These are phyloP conservation scores for Penicillium bialowiezense DNA, from an alignment of 495 filamentous ascomycete genomes.

Conservation along the genomic window DNA sequence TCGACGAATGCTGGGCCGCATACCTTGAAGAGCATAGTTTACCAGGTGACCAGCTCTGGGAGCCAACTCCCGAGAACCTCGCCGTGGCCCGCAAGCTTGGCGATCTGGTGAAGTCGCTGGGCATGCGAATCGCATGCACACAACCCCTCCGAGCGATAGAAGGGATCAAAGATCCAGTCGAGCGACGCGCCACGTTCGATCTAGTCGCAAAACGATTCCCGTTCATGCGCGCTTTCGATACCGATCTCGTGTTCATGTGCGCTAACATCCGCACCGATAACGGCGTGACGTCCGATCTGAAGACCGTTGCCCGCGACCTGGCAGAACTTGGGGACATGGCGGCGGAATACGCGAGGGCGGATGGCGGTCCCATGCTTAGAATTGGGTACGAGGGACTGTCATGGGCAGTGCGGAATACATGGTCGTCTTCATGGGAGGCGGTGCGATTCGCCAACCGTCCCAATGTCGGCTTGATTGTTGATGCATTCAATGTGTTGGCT, in stretches of 20 bases:
- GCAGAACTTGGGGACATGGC: conserved; percentile 33
- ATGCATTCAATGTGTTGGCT: conserved; percentile 67
- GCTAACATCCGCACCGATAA: conserved; percentile 29
- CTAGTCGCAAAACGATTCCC: conserved; percentile 34
- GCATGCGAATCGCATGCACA: conserved; percentile 32
- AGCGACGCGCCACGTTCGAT: conserved; percentile 19
- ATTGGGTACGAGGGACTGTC: conserved; percentile 45
- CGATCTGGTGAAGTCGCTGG: conserved; percentile 24
- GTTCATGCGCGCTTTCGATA: conserved; percentile 37
- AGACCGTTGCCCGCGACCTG: conserved; percentile 27
- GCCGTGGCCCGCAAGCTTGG: conserved; percentile 26
- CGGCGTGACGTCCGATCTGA: conserved; percentile 29
- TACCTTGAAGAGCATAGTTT: conserved; percentile 29
- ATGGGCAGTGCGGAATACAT: conserved; percentile 62
- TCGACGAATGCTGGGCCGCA: conserved; percentile 38
- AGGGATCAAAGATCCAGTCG: conserved; percentile 23
- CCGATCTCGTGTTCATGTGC: conserved; percentile 35
- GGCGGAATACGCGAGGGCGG: conserved; percentile 18
- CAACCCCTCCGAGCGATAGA: conserved; percentile 33
- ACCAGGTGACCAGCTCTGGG: conserved; percentile 26
- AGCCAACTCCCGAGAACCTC: conserved; percentile 26
- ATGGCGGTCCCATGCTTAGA: conserved; percentile 27
- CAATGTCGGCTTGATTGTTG: conserved; percentile 65
- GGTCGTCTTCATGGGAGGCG: conserved; percentile 59
- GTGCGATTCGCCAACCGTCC: conserved; percentile 51